These are phyloP conservation scores for Reticulascus tulasneorum DNA, from an alignment of 2,329 filamentous ascomycete species.

Conservation along the genomic window DNA sequence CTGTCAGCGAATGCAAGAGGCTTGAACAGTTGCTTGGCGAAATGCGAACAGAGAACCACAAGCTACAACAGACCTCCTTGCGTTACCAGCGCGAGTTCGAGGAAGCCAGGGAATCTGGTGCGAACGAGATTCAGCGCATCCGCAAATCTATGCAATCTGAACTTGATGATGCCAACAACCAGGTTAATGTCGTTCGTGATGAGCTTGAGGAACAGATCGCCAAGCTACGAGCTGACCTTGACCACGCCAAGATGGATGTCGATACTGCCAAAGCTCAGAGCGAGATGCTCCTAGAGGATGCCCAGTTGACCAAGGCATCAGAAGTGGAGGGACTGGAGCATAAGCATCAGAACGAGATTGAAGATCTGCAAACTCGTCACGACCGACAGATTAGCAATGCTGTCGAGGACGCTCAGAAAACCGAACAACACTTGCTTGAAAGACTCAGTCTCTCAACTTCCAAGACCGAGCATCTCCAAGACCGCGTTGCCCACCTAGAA, in stretches of 20 bases:
- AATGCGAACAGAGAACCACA: constrained; percentile 63
- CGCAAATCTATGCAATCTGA: constrained; percentile 76
- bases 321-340: constrained; percentile 46
- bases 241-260: constrained; percentile 72
- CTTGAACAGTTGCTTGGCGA: constrained; percentile 53
- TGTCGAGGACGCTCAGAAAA: constrained; percentile 75
- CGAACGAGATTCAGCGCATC: constrained; percentile 75
- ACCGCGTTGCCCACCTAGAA: constrained; percentile 79
- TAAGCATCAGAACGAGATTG: constrained; percentile 65
- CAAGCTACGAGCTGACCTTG: constrained; percentile 69
- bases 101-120: constrained; percentile 75
- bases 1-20: constrained; percentile 58
- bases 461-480: constrained; percentile 80
- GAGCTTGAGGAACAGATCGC: constrained; percentile 77
- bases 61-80: constrained; percentile 64
- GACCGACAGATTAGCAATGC: constrained; percentile 69
- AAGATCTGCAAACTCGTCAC: constrained; percentile 73
- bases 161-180: constrained; percentile 76
- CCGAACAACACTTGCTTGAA: constrained; percentile 76
- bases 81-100: constrained; percentile 78
- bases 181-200: constrained; percentile 77
- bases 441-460: constrained; percentile 77
- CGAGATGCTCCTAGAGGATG: constrained; percentile 81
- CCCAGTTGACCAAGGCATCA: constrained; percentile 62
- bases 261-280: constrained; percentile 77